phyloP scores from a whole-genome alignment of 2,329 filamentous ascomycete genomes.

The Cordyceps pruinosa region DNA sequence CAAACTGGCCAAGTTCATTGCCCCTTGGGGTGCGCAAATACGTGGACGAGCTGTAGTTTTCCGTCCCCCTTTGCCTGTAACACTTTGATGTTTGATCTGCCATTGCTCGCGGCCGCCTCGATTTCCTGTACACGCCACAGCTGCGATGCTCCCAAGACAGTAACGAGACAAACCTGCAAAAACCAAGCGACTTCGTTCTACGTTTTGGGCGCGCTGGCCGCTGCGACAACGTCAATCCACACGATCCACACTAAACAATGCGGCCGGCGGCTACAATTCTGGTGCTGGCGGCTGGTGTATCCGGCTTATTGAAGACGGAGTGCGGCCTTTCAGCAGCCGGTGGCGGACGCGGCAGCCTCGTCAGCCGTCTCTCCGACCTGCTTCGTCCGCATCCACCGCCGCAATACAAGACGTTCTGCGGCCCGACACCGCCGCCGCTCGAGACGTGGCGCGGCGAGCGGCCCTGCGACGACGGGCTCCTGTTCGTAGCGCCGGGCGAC shows the following conservation, averaged over 20 bases:
- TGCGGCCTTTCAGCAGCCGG: neutral
- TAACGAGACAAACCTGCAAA: neutral
- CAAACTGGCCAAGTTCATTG: neutral
- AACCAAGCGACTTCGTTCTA: neutral
- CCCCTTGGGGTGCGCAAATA: neutral
- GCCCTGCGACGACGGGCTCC: slow-evolving; percentile 30
- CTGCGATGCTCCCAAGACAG: neutral
- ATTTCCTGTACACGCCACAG: neutral
- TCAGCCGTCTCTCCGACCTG: neutral
- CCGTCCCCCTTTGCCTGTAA: neutral
- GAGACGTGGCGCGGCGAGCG: slow-evolving; percentile 23
- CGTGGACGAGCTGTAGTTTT: neutral
- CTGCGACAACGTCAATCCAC: neutral
- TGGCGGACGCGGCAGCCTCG: neutral
- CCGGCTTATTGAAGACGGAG: neutral
- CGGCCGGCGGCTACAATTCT: neutral
- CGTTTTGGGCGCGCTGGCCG: too few relatives aligned
- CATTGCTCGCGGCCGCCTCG: neutral
- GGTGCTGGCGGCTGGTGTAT: neutral
- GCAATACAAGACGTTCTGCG: slow-evolving; percentile 7
- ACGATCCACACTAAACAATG: neutral
- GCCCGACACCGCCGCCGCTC: slow-evolving; percentile 23
- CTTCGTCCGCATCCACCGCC: neutral
- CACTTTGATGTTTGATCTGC: slow-evolving; percentile 1
- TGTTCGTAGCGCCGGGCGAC: slow-evolving; percentile 33